A percentile compares a stretch with the other conserved stretches of the same genome.
phyloP scores from a whole-genome alignment of 345 rosid genomes.

The Leavenworthia alabamica region DNA sequence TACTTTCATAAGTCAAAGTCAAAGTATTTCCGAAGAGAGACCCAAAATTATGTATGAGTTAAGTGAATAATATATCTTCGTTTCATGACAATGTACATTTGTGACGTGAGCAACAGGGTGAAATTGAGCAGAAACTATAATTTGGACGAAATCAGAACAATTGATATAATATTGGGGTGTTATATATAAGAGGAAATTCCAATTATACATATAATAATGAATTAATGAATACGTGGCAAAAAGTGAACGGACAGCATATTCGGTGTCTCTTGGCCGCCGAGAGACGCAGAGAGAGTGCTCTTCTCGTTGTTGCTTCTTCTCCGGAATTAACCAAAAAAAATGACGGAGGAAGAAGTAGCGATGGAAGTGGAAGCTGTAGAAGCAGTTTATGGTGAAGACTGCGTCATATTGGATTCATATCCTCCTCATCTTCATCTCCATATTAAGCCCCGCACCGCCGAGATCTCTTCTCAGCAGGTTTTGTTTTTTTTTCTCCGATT shows the following conservation, averaged over 20 bases:
- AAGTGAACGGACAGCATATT: background rate
- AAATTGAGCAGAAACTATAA: background rate
- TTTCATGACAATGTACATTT: background rate
- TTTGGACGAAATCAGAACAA: background rate
- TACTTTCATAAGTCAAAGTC: background rate
- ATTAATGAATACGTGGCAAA: background rate
- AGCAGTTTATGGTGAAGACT: slow-evolving; percentile 72
- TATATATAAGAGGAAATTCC: background rate
- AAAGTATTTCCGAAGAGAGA: background rate
- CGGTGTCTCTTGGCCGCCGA: background rate
- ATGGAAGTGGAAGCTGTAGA: slow-evolving; percentile 74
- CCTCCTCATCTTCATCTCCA: slow-evolving; percentile 69
- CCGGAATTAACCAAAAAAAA: background rate
- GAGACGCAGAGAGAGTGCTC: background rate
- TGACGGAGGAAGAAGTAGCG: slow-evolving; percentile 57
- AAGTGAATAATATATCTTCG: background rate
- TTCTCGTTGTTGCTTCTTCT: background rate
- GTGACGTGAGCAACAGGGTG: background rate
- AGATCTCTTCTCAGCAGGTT: slow-evolving; percentile 89
- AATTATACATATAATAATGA: background rate
- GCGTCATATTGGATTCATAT: slow-evolving; percentile 44
- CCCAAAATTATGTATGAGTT: background rate
- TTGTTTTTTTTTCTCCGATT: background rate
- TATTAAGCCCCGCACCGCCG: slow-evolving; percentile 82
- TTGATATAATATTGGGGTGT: background rate